Evolutionary conservation across 2,329 filamentous ascomycete species (phyloP).

Genomic region (Exserohilum rostratum): DNA sequence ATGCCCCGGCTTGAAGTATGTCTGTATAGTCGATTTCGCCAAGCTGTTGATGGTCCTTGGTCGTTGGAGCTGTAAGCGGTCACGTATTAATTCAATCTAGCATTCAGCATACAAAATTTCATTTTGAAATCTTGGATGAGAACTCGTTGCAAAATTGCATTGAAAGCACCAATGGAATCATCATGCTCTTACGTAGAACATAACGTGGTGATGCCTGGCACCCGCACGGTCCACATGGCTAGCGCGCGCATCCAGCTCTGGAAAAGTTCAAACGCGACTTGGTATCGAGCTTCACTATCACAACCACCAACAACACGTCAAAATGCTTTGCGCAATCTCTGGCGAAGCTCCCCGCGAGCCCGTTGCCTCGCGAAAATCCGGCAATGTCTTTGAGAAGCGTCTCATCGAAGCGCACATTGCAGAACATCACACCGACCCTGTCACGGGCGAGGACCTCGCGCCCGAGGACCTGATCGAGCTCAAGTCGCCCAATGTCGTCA

Average conservation of each 20-base stretch:
- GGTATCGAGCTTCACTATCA: not conserved
- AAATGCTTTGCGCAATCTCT: conserved; percentile 70
- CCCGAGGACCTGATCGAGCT: conserved; percentile 86
- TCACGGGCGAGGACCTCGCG: conserved; percentile 83
- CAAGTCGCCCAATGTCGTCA: conserved; percentile 81
- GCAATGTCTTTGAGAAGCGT: conserved; percentile 91
- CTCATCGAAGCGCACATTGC: conserved; percentile 94
- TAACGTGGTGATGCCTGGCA: not conserved
- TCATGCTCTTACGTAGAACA: not conserved
- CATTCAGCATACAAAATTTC: too few species aligned
- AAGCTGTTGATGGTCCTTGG: not conserved
- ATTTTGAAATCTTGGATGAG: too few species aligned
- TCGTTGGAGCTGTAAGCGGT: too few species aligned
- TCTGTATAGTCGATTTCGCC: not conserved
- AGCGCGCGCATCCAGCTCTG: conserved; percentile 4
- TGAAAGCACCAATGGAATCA: too few species aligned
- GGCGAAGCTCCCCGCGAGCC: conserved; percentile 95
- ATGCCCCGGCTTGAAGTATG: not conserved
- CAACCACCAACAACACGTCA: conserved; percentile 7
- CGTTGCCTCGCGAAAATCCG: conserved; percentile 92
- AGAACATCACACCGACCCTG: conserved; percentile 90
- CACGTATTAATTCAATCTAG: too few species aligned
- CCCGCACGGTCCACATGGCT: conserved; percentile 3
- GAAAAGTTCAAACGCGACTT: conserved; percentile 18
- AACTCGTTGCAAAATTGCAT: too few species aligned